These are phyloP conservation scores for Auriscalpium microsporum DNA, from an alignment of 768 basidiomycete species.

Conservation along the genomic window DNA sequence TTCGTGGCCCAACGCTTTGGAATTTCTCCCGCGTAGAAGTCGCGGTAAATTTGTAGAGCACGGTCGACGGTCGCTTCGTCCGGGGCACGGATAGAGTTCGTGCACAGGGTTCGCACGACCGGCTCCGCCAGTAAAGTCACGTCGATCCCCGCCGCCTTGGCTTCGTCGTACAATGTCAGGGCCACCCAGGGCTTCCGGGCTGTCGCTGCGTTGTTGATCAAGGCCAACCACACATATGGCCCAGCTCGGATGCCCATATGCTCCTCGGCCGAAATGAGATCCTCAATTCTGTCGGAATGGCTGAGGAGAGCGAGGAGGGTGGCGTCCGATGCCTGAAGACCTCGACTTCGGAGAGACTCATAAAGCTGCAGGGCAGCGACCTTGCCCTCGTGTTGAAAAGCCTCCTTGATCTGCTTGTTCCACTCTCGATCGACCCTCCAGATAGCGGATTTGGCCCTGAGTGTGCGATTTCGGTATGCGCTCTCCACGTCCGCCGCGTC, in stretches of 20 bases:
- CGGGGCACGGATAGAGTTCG: constrained; percentile 25
- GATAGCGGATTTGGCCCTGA: background rate
- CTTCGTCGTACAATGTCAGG: constrained; percentile 40
- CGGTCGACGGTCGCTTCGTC: constrained; percentile 38
- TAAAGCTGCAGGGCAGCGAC: background rate
- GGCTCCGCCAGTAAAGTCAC: constrained; percentile 46
- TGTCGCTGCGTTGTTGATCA: constrained; percentile 44
- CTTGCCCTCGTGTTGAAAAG: constrained; percentile 1
- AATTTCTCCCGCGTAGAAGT: constrained; percentile 22
- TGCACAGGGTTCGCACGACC: constrained; percentile 44
- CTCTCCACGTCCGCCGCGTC: constrained; percentile 11
- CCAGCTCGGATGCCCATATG: constrained; percentile 33
- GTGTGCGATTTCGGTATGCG: constrained; percentile 9
- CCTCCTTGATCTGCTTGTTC: constrained; percentile 5
- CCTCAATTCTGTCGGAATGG: constrained; percentile 1
- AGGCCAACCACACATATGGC: constrained; percentile 42
- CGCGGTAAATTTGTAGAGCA: constrained; percentile 46
- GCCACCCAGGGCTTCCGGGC: constrained; percentile 32
- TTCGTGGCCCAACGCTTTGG: constrained; percentile 10
- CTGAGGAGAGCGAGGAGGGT: constrained; percentile 7
- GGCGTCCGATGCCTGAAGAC: constrained; percentile 10
- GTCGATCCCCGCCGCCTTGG: constrained; percentile 33
- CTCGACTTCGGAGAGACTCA: background rate
- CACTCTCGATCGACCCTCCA: background rate
- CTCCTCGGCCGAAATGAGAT: constrained; percentile 26